Conservation (phyloP, 176 grass and related monocot species). For the Bonia amplexicaulis region DNA sequence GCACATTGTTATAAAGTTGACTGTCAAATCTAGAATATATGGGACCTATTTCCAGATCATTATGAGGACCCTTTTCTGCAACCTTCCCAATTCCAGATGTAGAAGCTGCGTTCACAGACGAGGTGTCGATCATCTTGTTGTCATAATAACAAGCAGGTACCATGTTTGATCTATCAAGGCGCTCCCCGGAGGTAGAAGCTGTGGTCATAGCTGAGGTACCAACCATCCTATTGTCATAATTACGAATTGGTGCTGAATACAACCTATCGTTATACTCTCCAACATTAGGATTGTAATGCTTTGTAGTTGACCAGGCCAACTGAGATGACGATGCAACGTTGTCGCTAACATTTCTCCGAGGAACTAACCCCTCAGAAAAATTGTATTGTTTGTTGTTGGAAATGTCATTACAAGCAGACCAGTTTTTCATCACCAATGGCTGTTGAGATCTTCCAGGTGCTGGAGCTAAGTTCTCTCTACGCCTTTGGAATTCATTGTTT, state of each 20-base stretch:
- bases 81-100: slow-evolving; percentile 26
- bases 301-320: slow-evolving; percentile 45
- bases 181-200: slow-evolving; percentile 15
- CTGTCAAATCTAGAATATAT: slow-evolving; percentile 29
- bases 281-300: slow-evolving; percentile 49
- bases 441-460: slow-evolving; percentile 61
- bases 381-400: slow-evolving; percentile 58
- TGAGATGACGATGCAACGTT: slow-evolving; percentile 60
- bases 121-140: neutral
- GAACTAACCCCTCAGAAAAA: slow-evolving; percentile 32
- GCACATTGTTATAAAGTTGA: slow-evolving; percentile 12
- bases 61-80: slow-evolving; percentile 29
- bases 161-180: slow-evolving; percentile 16
- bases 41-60: slow-evolving; percentile 34
- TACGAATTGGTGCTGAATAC: slow-evolving; percentile 23
- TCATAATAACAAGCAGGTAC: slow-evolving; percentile 18
- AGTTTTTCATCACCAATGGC: slow-evolving; percentile 81
- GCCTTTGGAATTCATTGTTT: slow-evolving; percentile 57
- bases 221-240: slow-evolving; percentile 39
- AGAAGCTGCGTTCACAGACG: slow-evolving; percentile 21
- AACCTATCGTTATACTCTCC: slow-evolving; percentile 34
- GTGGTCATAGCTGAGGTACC: slow-evolving; percentile 26
- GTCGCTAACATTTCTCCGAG: slow-evolving; percentile 45
- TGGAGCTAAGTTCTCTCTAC: slow-evolving; percentile 57
- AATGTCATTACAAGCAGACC: slow-evolving; percentile 85